Percentiles rank a stretch among this genome's conserved stretches.
phyloP scores from a whole-genome alignment of 306 rosid species.

The Vigna trinervia region DNA sequence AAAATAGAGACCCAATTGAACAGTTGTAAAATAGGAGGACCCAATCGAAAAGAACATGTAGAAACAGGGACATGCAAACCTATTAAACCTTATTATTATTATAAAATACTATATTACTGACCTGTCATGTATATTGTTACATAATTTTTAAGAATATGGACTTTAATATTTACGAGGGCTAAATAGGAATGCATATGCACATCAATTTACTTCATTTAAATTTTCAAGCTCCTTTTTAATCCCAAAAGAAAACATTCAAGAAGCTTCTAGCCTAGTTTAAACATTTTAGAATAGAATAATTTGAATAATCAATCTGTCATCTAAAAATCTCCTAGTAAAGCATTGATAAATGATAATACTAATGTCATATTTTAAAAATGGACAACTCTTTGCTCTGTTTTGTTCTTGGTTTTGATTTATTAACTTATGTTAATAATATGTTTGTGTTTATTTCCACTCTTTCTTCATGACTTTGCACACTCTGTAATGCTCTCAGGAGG shows the following conservation, averaged over 20 bases:
- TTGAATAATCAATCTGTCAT: constrained; percentile 13
- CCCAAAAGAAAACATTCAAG: constrained; percentile 8
- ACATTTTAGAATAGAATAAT: constrained; percentile 27
- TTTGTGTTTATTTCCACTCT: too few relatives aligned
- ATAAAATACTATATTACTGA: constrained; percentile 4
- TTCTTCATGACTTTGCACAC: too few relatives aligned
- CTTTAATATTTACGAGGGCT: constrained; percentile 15
- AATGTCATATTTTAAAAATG: constrained; percentile 7
- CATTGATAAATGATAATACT: neutral
- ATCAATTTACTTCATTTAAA: neutral
- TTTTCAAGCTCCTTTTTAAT: constrained; percentile 32
- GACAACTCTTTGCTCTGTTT: constrained; percentile 16
- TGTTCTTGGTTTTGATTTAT: neutral
- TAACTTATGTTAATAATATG: too few relatives aligned
- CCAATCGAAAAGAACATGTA: too few relatives aligned
- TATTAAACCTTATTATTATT: neutral
- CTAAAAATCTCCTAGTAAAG: constrained; percentile 31
- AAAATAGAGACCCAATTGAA: too few relatives aligned
- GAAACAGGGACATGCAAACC: too few relatives aligned
- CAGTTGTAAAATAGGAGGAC: too few relatives aligned
- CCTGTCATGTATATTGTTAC: constrained; percentile 29
- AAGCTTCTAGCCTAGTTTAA: constrained; percentile 36
- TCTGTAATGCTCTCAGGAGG: too few relatives aligned
- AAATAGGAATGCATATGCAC: constrained; percentile 14
- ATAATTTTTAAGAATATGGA: constrained; percentile 10